A percentile compares a stretch with the other conserved stretches of the same genome.
These are phyloP conservation scores for Penicillium sp. DNA, from an alignment of 2,329 filamentous ascomycete species.

Conservation along the genomic window DNA sequence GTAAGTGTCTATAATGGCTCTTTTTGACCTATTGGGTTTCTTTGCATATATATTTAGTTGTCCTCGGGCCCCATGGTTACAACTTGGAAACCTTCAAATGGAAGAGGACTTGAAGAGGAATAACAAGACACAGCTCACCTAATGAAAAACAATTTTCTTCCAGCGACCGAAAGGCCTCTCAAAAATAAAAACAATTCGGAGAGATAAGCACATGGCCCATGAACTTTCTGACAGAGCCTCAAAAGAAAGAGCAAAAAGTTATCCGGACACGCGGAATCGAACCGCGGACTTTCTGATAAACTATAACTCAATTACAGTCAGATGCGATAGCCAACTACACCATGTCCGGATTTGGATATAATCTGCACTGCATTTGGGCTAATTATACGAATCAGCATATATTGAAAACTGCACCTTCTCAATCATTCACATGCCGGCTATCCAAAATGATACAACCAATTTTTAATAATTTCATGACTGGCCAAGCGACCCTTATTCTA, in stretches of 20 bases:
- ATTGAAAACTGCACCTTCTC: too few species aligned
- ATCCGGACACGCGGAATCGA: slow-evolving; percentile 4
- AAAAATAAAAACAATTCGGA: too few species aligned
- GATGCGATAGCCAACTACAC: slow-evolving; percentile 4
- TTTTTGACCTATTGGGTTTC: not conserved
- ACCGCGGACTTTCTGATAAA: slow-evolving; percentile 5
- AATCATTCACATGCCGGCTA: too few species aligned
- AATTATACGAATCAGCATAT: not conserved
- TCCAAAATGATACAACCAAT: not conserved
- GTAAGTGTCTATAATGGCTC: not conserved
- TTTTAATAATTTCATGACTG: not conserved
- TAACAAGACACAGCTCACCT: too few species aligned
- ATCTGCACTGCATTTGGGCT: not conserved
- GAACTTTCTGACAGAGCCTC: too few species aligned
- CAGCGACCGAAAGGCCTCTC: too few species aligned
- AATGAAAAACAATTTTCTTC: too few species aligned
- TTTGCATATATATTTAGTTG: not conserved
- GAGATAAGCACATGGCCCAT: too few species aligned
- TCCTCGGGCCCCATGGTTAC: too few species aligned
- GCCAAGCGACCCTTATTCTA: not conserved
- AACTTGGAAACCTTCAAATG: too few species aligned
- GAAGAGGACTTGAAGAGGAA: too few species aligned
- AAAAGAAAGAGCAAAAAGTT: not conserved
- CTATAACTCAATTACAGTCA: slow-evolving; percentile 1
- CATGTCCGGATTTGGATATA: not conserved